These are phyloP conservation scores for Anethum foeniculum DNA, from an alignment of 140 eudicot species.

Conservation along the genomic window DNA sequence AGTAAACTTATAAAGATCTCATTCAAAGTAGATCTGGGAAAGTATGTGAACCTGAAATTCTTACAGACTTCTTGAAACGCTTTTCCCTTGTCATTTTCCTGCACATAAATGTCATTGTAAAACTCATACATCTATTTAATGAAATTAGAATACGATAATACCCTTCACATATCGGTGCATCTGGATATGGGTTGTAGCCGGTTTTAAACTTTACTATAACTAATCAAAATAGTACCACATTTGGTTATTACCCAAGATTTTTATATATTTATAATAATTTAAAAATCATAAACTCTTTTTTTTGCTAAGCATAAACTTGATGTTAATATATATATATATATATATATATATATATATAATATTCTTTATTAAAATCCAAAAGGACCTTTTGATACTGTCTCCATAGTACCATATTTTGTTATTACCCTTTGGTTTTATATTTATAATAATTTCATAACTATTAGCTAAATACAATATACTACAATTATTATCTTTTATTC, in stretches of 20 bases:
- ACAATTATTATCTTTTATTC: neutral
- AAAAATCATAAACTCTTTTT: neutral
- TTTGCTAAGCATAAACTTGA: neutral
- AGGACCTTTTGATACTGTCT: neutral
- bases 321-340: too few relatives aligned
- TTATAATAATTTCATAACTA: neutral
- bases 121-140: neutral
- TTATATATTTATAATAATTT: neutral
- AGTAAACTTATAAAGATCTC: neutral
- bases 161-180: neutral
- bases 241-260: neutral
- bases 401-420: neutral
- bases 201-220: neutral
- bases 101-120: conserved; percentile 11
- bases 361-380: neutral
- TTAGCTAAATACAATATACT: neutral
- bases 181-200: neutral
- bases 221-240: neutral
- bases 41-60: conserved; percentile 67
- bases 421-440: neutral
- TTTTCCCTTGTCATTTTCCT: conserved; percentile 86
- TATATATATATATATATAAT: too few relatives aligned
- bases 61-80: conserved; percentile 78
- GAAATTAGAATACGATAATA: neutral
- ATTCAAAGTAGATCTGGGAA: neutral